Base-by-base conservation (phyloP, 805 yeast genomes). In the Wickerhamomyces sydowiorum region DNA sequence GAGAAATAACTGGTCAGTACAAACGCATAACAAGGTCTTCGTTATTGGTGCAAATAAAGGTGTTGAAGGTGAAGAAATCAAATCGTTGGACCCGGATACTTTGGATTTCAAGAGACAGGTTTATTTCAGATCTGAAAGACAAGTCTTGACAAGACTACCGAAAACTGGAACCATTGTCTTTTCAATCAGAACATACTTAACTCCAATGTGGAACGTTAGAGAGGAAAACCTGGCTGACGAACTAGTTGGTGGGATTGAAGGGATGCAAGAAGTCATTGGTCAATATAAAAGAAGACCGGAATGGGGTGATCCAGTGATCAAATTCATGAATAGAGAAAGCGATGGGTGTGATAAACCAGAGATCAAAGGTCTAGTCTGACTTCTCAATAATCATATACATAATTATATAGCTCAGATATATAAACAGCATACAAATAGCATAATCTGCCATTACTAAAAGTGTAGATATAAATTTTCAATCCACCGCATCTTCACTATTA, bases 1-100 rank as follows among this genome's bases (percentile, higher is more conserved):
- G 45, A 69, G 93, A 43, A 71, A 70, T 50, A 85, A 85, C 47
- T 85, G 89, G 86, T 69, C 82, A 0, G 60, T 85, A 20, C 93
- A 85, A 55, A 69, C 79, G 1, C 86, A 80, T 52, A 64, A 69
- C 37, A 65, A 62, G 33, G 49, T 76, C n/a, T 69, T 67, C 44
- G 73, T 74, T 2, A 71, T 77, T 36, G 53, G 60, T 14, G 72
- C 69, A 7, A 79, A 76, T 42, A 59, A 60, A 48, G 66, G 59
- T 22, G 40, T 42, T n/a, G 62, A 55, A 38, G 58, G 48, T 31
- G 61, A 58, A 35, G 56, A 49, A 33, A 53, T 56, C 5, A 53
- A 57, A 12, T 50, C 67, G 2, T 50, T 56, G 17, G 68, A 67
- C n/a, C 64, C 65, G 6, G 59, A 49, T 7, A 53, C 46, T 3